Base-by-base conservation (phyloP, 805 yeast species). In the Cyberlindnera sargentensis region DNA sequence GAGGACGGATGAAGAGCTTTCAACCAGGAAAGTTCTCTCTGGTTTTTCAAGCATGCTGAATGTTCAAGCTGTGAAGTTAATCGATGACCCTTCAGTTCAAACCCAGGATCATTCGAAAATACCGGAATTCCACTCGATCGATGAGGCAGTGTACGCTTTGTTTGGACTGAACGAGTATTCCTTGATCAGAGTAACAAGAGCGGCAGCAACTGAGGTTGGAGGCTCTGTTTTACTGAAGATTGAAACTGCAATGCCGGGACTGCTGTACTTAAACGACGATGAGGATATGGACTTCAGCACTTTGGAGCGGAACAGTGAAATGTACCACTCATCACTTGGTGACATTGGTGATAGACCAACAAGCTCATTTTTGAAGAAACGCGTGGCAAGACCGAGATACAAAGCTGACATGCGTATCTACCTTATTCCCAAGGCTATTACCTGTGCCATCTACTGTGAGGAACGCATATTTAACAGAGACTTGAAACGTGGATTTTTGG, bases 331-430 rank as follows among this genome's bases (percentile, higher is more conserved):
- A n/a, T 44, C 53, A 0, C 47, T 55, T 41, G 61, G 61, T 2
- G 56, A 57, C 29, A 48, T 53, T 2, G 70, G 70, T 26, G 75
- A 72, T 39, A 60, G 65, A 30, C 75, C 78, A 2, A 62, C 70
- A 27, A 69, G 77, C 34, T 60, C 72, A 4, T 78, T 75, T 52
- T 60, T 79, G 40, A 79, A 79, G 57, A 76, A 76, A 46, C 65
- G 72, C 25, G 71, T 78, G 31, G 83, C 83, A 10, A 63, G 82
- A 50, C 84, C 84, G 9, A 59, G 84, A 31, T 79, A 79, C 58
- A 79, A 79, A 54, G 66, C 76, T 5, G 76, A 75, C 49, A 79
- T 79, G 84, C 74, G 76, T 54, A 72, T 78, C n/a, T 78, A 73
- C 58, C 50, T 79, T 20, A 60, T 78, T 5, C 81, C 82, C 4